phyloP scores from a whole-genome alignment of 2,329 filamentous ascomycete species.

The Phaeosphaeriaceae sp. region DNA sequence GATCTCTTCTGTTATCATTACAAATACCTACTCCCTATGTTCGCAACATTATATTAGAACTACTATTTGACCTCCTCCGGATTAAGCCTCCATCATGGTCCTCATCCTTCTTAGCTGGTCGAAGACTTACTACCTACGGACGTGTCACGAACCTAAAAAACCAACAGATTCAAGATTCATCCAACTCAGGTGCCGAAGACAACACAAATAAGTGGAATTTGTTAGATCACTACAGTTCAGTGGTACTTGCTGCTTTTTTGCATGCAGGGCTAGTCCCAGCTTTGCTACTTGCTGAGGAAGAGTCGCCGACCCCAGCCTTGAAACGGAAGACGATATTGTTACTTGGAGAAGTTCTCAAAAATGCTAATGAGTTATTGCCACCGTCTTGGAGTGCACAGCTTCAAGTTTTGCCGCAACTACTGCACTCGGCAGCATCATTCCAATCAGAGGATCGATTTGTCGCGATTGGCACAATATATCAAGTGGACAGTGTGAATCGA shows the following conservation, averaged over 20 bases:
- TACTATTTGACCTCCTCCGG: conserved; percentile 81
- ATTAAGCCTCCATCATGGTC: conserved; percentile 97
- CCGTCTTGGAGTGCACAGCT: conserved; percentile 80
- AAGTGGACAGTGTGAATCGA: conserved; percentile 95
- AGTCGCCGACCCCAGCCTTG: conserved; percentile 70
- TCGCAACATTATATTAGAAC: conserved; percentile 81
- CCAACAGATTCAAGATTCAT: conserved; percentile 58
- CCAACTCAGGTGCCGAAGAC: conserved; percentile 68
- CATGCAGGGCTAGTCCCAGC: conserved; percentile 71
- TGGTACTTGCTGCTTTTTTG: conserved; percentile 84
- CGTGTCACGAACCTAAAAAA: conserved; percentile 84
- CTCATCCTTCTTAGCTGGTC: conserved; percentile 89
- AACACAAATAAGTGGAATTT: conserved; percentile 74
- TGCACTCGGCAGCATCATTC: conserved; percentile 77
- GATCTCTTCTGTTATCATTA: conserved; percentile 75
- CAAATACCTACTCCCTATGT: conserved; percentile 64
- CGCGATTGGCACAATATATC: conserved; percentile 90
- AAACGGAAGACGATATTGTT: conserved; percentile 90
- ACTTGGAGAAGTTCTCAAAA: conserved; percentile 87
- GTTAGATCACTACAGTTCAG: conserved; percentile 90
- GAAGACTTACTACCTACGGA: conserved; percentile 94
- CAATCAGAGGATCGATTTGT: conserved; percentile 74
- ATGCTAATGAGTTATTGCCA: conserved; percentile 85
- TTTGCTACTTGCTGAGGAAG: conserved; percentile 67
- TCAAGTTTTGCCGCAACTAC: conserved; percentile 85